Base-by-base conservation (phyloP, 345 rosid species). In the Corymbia maculata region DNA sequence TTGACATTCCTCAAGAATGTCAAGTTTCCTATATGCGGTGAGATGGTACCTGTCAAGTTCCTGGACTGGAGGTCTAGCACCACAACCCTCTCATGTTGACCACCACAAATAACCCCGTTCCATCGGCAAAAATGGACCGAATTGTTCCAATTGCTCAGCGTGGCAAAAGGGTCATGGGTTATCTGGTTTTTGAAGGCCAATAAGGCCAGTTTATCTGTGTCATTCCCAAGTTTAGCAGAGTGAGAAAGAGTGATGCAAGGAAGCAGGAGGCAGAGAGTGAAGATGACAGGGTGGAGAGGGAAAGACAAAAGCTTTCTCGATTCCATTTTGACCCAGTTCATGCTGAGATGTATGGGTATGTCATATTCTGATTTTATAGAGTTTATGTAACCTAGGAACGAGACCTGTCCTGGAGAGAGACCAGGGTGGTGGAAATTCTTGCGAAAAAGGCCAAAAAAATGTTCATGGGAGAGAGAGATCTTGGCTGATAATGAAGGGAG, bases 1-100 rank as follows among this genome's bases (percentile, higher is more conserved):
- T 86, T 15, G 44, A 92, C 68, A 26, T 28, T 36, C 53, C 87
- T 70, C 14, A 89, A 52, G 59, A 91, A 91, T 84, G 89, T 82
- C 47, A 91, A 64, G 89, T 91, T 91, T 59, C 92, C 91, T n/a
- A 89, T 51, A 36, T 85, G 26, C 49, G 92, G 79, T 45, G 92
- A 84, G 47, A 91, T 75, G 6, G 91, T 84, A 16, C 92, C 92
- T 36, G 90, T 52, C 86, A 91, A 86, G 86, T 88, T 88, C 84
- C 24, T 36, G 51, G 64, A 30, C 13, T 49, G 4, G 57, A 92
- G 89, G 87, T 85, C 84, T 22, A 92, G 51, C 6, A 80, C 86
- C 28, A 88, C 70, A 28, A 89, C 91, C 42, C 93, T 89, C 11
- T 47, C 88, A 59, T 86, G 89, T 14, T 89, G 64, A 14, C 79